Conservation (phyloP, 2,329 filamentous ascomycete species). For the Penicillium sp. region DNA sequence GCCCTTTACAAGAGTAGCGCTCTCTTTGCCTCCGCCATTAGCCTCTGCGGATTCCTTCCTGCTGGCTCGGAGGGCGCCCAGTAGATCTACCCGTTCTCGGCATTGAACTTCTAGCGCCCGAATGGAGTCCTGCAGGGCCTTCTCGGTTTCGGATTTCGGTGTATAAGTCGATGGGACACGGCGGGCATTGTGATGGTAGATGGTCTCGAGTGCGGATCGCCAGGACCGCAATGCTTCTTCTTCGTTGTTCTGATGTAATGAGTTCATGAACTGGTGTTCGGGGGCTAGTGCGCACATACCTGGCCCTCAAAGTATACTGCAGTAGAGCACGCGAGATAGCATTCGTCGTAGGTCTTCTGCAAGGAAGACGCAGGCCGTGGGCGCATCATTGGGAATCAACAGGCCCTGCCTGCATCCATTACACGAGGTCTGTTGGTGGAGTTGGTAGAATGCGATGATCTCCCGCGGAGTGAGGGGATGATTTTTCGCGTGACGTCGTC, state of each 20-base stretch:
- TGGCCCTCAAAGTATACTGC: constrained; percentile 95
- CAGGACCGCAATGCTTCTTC: constrained; percentile 86
- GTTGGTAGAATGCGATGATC: constrained; percentile 23
- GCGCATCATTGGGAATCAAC: constrained; percentile 48
- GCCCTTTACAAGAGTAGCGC: constrained; percentile 29
- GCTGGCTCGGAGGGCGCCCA: constrained; percentile 75
- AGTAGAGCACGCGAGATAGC: constrained; percentile 90
- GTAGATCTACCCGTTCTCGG: constrained; percentile 85
- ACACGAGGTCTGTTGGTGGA: constrained; percentile 18
- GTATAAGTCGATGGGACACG: constrained; percentile 68
- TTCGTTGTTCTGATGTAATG: constrained; percentile 73
- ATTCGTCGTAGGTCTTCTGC: constrained; percentile 98
- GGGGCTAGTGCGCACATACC: constrained; percentile 51
- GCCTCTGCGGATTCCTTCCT: constrained; percentile 49
- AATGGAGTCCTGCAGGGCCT: constrained; percentile 76
- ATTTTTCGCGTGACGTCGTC: constrained; percentile 38
- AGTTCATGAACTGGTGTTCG: constrained; percentile 8
- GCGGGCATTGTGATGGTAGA: constrained; percentile 81
- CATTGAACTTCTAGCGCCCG: constrained; percentile 85
- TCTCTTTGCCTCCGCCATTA: constrained; percentile 20
- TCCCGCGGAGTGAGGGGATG: constrained; percentile 22
- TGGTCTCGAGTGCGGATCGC: constrained; percentile 83
- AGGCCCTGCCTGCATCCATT: constrained; percentile 25
- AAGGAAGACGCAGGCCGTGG: constrained; percentile 68
- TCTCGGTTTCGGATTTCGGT: constrained; percentile 79